These are phyloP conservation scores for Lycium ferocissimum DNA, from an alignment of 257 asterid species.

Conservation along the genomic window DNA sequence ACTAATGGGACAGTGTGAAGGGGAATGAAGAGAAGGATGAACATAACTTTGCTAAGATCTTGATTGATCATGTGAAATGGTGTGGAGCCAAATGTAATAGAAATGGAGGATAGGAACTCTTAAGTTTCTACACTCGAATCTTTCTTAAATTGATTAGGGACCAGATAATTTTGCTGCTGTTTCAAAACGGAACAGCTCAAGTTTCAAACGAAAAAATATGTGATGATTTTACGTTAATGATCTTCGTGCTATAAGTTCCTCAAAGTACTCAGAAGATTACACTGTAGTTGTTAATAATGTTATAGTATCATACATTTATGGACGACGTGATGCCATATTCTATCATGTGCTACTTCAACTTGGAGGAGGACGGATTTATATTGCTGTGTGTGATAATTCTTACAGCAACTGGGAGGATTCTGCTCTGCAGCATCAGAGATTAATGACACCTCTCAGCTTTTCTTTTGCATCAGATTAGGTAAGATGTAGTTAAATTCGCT, in stretches of 20 bases:
- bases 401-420: slow-evolving; percentile 2
- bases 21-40: background rate
- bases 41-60: background rate
- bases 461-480: slow-evolving; percentile 11
- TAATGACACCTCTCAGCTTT: background rate
- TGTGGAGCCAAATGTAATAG: background rate
- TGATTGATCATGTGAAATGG: slow-evolving; percentile 14
- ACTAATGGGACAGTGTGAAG: background rate
- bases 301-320: background rate
- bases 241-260: slow-evolving; percentile 10
- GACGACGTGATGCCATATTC: background rate
- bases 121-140: background rate
- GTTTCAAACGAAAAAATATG: background rate
- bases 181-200: background rate
- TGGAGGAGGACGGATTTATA: background rate
- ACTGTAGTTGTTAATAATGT: slow-evolving; percentile 8
- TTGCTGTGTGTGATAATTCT: background rate
- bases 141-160: background rate
- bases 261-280: background rate
- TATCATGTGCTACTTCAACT: background rate
- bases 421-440: background rate
- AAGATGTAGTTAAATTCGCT: background rate
- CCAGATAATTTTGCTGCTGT: background rate
- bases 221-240: background rate
- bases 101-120: background rate